These are phyloP conservation scores for Chromera velia DNA, from an alignment of 73 alveolate species.

Conservation along the genomic window DNA sequence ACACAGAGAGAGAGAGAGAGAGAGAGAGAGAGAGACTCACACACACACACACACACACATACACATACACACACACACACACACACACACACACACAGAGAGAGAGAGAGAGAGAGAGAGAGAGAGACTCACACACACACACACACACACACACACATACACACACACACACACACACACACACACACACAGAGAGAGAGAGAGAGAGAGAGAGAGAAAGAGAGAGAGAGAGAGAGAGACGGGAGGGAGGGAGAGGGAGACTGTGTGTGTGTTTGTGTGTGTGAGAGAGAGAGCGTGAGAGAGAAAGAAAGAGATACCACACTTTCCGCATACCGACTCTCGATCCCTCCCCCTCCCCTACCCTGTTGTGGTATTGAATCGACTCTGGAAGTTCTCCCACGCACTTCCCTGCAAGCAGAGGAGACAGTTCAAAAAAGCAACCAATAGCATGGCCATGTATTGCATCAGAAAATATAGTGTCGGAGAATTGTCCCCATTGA, in stretches of 20 bases:
- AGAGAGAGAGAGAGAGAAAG: not conserved
- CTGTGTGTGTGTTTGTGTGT: not conserved
- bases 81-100: not conserved
- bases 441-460: too few species aligned
- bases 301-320: too few species aligned
- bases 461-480: too few species aligned
- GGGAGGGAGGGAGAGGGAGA: not conserved
- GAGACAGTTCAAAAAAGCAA: too few species aligned
- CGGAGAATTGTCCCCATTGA: not conserved
- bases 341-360: not conserved
- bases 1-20: too few species aligned
- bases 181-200: not conserved
- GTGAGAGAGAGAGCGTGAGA: too few species aligned
- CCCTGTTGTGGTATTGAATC: conserved; percentile 4
- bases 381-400: conserved; percentile 39
- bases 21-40: not conserved
- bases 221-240: too few species aligned
- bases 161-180: not conserved
- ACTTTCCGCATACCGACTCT: too few species aligned
- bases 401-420: not conserved
- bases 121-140: not conserved
- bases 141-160: not conserved
- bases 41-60: not conserved
- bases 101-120: not conserved
- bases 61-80: not conserved